These are phyloP conservation scores for Salix dunnii DNA, from an alignment of 345 rosid species.

Conservation along the genomic window DNA sequence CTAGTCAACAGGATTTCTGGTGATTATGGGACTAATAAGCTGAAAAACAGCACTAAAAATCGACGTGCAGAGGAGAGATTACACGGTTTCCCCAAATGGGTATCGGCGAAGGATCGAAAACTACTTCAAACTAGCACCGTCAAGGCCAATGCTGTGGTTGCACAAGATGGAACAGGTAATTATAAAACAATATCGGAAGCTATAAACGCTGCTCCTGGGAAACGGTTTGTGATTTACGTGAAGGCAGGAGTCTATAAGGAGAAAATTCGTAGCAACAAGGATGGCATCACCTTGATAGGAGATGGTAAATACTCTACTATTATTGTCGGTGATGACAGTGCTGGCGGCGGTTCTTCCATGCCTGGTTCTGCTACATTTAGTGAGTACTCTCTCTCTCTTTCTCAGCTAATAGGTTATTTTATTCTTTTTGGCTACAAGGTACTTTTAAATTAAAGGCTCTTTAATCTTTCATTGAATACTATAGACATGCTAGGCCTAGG, in stretches of 20 bases:
- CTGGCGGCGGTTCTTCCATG: conserved; percentile 53
- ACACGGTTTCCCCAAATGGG: conserved; percentile 48
- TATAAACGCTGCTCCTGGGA: conserved; percentile 54
- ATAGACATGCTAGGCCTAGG: too few relatives aligned
- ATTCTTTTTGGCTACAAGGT: background rate
- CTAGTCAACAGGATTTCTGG: conserved; percentile 36
- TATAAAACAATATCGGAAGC: conserved; percentile 62
- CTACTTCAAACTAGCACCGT: conserved; percentile 31
- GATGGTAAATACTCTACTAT: conserved; percentile 74
- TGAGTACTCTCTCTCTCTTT: conserved; percentile 26
- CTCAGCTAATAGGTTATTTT: too few relatives aligned
- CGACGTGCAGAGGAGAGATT: conserved; percentile 7
- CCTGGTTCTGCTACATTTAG: conserved; percentile 66
- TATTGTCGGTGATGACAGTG: conserved; percentile 50
- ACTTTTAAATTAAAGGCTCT: background rate
- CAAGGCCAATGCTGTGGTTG: conserved; percentile 57
- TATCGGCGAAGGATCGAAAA: conserved; percentile 45
- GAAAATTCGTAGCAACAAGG: conserved; percentile 49
- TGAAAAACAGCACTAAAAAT: background rate
- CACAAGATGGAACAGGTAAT: conserved; percentile 80
- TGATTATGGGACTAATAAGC: background rate
- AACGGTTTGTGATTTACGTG: conserved; percentile 68
- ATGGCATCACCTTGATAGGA: conserved; percentile 69
- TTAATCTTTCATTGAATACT: too few relatives aligned
- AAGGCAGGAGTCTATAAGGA: conserved; percentile 75